Evolutionary conservation across 164 flowering plant genomes (phyloP), one percentile per base, ranked within the genome.

Genomic region (Tinospora cordifolia): DNA sequence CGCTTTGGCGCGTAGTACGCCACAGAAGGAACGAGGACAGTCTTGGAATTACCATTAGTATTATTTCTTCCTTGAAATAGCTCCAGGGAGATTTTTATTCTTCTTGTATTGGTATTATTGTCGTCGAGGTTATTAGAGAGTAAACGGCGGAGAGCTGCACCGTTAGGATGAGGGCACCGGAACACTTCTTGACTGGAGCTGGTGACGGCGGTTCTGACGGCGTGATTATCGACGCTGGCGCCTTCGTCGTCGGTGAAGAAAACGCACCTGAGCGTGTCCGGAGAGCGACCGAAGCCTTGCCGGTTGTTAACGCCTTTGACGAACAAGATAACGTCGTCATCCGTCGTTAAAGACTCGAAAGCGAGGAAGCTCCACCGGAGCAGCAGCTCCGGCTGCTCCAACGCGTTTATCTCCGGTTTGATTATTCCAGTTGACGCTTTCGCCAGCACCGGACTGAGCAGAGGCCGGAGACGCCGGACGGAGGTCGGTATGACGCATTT

Each of bases 101-200:
- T 30, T 30, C 36, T 30, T 30, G 36, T 30, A 1, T 30, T 81
- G 73, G 81, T 67, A 24, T 51, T 46, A 8, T 54, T 27, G 12
- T 6, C 44, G 34, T 39, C 69, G 25, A 59, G 62, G 46, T 36
- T n/a, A 14, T 36, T n/a, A 14, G 12, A 11, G 47, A 59, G 30
- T 19, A 67, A 62, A 27, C 59, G 69, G 54, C 27, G 14, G 12
- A 74, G 34, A 26, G 69, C 65, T 73, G 80, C 64, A 39, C 39
- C 13, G 40, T 77, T 72, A 9, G 92, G 94, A 22, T 79, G 90
- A 0, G 4, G 34, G 66, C 98, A 93, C 6, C 97, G 80, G 80
- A 93, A 89, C 0, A 93, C 98, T 68, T 93, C 98, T 62, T 88
- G 97, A 5, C 62, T 26, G 10, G 96, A 90, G 80, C 74, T 75